Conservation (phyloP, 2,329 filamentous ascomycete genomes). For the Cytospora schulzeri region DNA sequence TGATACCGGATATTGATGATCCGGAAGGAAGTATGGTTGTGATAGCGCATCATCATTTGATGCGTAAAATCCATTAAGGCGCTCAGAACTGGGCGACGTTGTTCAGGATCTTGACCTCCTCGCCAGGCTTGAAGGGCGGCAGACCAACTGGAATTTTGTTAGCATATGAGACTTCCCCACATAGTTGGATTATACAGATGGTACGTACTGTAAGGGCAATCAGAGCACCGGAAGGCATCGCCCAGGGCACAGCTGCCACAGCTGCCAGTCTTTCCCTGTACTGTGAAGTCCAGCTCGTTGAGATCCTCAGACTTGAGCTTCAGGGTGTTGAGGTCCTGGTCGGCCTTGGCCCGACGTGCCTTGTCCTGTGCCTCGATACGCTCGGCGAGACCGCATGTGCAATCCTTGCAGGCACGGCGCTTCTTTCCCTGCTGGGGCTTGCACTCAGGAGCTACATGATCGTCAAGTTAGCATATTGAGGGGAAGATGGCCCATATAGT, state of each 20-base stretch:
- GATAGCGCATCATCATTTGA: neutral
- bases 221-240: slow-evolving; percentile 80
- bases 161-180: neutral
- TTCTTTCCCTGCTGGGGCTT: slow-evolving; percentile 85
- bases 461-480: slow-evolving; percentile 34
- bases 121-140: slow-evolving; percentile 94
- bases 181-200: slow-evolving; percentile 18
- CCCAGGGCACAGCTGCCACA: slow-evolving; percentile 94
- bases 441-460: slow-evolving; percentile 71
- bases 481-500: no score
- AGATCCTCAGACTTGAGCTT: slow-evolving; percentile 79
- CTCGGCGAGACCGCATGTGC: slow-evolving; percentile 89
- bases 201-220: slow-evolving; percentile 44
- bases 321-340: slow-evolving; percentile 48
- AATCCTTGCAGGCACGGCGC: slow-evolving; percentile 95
- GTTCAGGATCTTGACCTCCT: slow-evolving; percentile 87
- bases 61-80: neutral
- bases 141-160: slow-evolving; percentile 61
- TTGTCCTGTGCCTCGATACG: slow-evolving; percentile 82
- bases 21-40: neutral
- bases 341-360: slow-evolving; percentile 38
- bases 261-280: slow-evolving; percentile 93
- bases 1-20: neutral
- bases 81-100: slow-evolving; percentile 78
- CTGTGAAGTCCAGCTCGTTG: slow-evolving; percentile 91